Percentiles rank a stretch among this genome's conserved stretches.
phyloP scores from a whole-genome alignment of 164 flowering plant species.

The Piper longum region DNA sequence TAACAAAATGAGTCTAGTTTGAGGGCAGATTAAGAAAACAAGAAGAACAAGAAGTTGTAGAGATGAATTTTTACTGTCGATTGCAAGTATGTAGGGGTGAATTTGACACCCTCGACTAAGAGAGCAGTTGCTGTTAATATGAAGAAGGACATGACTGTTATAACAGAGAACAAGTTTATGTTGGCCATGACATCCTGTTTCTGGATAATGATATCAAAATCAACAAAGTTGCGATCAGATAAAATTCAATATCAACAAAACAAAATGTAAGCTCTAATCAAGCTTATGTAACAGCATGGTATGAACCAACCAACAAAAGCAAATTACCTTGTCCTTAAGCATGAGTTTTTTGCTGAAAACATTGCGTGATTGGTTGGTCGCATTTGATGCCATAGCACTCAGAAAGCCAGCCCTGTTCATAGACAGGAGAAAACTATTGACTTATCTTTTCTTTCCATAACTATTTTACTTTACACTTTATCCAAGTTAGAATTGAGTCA shows the following conservation, averaged over 20 bases:
- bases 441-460: too few relatives aligned
- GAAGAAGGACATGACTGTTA: slow-evolving; percentile 60
- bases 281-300: too few relatives aligned
- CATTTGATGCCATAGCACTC: slow-evolving; percentile 99
- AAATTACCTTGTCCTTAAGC: slow-evolving; percentile 62
- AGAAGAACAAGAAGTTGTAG: too few relatives aligned
- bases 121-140: slow-evolving; percentile 43
- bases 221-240: too few relatives aligned
- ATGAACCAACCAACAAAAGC: not conserved
- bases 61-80: slow-evolving; percentile 35
- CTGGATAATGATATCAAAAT: too few relatives aligned
- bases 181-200: slow-evolving; percentile 80
- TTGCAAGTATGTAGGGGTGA: slow-evolving; percentile 53
- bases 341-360: slow-evolving; percentile 92
- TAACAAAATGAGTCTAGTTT: not conserved
- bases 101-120: slow-evolving; percentile 54
- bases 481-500: too few relatives aligned
- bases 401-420: slow-evolving; percentile 39
- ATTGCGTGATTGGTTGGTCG: slow-evolving; percentile 83
- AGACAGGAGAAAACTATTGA: too few relatives aligned
- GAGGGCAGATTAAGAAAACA: too few relatives aligned
- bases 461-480: too few relatives aligned
- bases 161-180: slow-evolving; percentile 59
- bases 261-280: too few relatives aligned
- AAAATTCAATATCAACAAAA: too few relatives aligned